These are phyloP conservation scores for Viola odorata DNA, from an alignment of 345 rosid species.

Conservation along the genomic window DNA sequence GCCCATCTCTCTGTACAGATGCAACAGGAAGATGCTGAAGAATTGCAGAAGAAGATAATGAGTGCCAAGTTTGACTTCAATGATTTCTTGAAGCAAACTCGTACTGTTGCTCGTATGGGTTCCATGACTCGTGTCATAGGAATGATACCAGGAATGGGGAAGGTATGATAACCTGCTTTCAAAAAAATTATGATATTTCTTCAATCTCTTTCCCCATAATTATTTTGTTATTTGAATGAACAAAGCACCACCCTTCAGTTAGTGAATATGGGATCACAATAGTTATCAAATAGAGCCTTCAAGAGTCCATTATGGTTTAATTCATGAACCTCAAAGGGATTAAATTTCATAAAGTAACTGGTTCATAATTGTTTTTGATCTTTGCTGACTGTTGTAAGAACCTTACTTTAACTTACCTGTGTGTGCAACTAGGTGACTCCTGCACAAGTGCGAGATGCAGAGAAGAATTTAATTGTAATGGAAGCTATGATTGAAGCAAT, in stretches of 20 bases:
- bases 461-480: slow-evolving; percentile 75
- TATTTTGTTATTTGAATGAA: background rate
- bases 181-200: background rate
- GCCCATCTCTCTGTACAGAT: slow-evolving; percentile 41
- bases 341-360: background rate
- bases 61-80: slow-evolving; percentile 95
- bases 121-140: slow-evolving; percentile 89
- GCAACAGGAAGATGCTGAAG: slow-evolving; percentile 97
- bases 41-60: slow-evolving; percentile 95
- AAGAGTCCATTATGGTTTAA: background rate
- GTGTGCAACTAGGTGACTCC: slow-evolving; percentile 62
- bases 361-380: slow-evolving; percentile 1
- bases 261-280: no score
- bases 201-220: background rate
- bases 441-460: slow-evolving; percentile 89
- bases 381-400: background rate
- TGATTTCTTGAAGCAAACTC: slow-evolving; percentile 92
- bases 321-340: background rate
- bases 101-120: slow-evolving; percentile 97
- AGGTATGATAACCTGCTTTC: slow-evolving; percentile 39
- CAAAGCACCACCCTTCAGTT: no score
- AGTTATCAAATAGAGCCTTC: no score
- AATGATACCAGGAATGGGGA: slow-evolving; percentile 98
- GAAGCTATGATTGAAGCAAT: slow-evolving; percentile 91
- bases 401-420: slow-evolving; percentile 3